Conservation (phyloP, 2,329 filamentous ascomycete species). For the Madurella fahalii region DNA sequence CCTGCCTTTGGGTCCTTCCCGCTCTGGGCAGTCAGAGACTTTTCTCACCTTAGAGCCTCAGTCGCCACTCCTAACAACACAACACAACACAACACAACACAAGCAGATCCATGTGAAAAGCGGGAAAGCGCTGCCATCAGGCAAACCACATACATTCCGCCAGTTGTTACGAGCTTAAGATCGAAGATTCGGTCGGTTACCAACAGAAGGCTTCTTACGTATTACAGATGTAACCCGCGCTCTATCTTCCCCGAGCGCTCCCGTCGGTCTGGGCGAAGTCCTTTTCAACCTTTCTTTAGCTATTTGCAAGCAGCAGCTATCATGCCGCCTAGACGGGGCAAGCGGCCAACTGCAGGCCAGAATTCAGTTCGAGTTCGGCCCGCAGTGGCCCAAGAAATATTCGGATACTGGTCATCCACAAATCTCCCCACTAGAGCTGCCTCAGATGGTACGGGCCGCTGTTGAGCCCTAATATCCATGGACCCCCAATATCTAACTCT, state of each 20-base stretch:
- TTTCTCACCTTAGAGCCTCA: background rate
- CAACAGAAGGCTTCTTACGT: background rate
- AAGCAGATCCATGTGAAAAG: no score
- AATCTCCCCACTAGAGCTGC: background rate
- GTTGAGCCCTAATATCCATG: background rate
- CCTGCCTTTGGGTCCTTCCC: background rate
- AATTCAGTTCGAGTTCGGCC: conserved; percentile 21
- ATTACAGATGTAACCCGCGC: background rate
- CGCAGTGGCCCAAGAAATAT: conserved; percentile 7
- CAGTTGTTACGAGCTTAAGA: background rate
- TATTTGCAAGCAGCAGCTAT: background rate
- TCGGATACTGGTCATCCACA: conserved; percentile 5
- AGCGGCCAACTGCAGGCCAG: conserved; percentile 21
- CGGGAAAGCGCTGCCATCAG: no score
- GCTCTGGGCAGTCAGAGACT: background rate
- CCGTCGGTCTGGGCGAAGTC: background rate
- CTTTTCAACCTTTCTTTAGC: background rate
- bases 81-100: background rate
- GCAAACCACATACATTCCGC: no score
- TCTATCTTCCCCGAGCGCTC: background rate
- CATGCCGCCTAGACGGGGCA: conserved; percentile 22
- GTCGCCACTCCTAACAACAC: background rate
- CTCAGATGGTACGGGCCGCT: background rate
- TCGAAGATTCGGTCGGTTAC: background rate
- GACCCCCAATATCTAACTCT: conserved; percentile 8